A percentile compares a stretch with the other conserved stretches of the same genome.
Evolutionary conservation across 352 stramenopile genomes (phyloP).

Genomic region (Phytophthora foliorum): DNA sequence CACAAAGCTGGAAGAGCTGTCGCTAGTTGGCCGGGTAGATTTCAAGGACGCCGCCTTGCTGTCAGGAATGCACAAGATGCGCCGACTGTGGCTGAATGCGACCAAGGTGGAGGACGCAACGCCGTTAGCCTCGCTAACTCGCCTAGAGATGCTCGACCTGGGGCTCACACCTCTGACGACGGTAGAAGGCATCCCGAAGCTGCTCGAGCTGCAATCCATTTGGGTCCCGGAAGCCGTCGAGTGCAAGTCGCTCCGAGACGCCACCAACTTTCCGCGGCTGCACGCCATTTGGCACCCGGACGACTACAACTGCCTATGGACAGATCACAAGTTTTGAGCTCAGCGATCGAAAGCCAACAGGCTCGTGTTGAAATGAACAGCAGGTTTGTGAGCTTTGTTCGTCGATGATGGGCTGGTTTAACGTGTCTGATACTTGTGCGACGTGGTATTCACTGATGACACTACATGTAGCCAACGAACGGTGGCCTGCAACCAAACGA

Average conservation of each 20-base stretch:
- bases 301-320: conserved; percentile 76
- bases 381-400: neutral
- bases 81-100: conserved; percentile 55
- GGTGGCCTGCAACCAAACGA: neutral
- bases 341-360: conserved; percentile 1
- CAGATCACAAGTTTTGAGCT: conserved; percentile 55
- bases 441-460: neutral
- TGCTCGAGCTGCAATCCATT: conserved; percentile 55
- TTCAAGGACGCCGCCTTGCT: conserved; percentile 63
- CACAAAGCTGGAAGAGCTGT: conserved; percentile 54
- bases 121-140: conserved; percentile 40
- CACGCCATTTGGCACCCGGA: conserved; percentile 69
- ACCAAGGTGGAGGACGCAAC: conserved; percentile 58
- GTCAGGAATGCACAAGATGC: conserved; percentile 47
- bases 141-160: conserved; percentile 58
- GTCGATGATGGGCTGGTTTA: neutral
- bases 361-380: conserved; percentile 1
- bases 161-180: conserved; percentile 58
- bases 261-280: conserved; percentile 53
- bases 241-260: conserved; percentile 52
- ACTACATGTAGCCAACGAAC: neutral
- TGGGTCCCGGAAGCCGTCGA: conserved; percentile 57
- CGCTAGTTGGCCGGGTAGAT: conserved; percentile 62
- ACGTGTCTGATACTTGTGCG: neutral
- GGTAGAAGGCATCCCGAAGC: conserved; percentile 40